Base-by-base conservation (phyloP, 306 rosid species). In the Glycine soja region DNA sequence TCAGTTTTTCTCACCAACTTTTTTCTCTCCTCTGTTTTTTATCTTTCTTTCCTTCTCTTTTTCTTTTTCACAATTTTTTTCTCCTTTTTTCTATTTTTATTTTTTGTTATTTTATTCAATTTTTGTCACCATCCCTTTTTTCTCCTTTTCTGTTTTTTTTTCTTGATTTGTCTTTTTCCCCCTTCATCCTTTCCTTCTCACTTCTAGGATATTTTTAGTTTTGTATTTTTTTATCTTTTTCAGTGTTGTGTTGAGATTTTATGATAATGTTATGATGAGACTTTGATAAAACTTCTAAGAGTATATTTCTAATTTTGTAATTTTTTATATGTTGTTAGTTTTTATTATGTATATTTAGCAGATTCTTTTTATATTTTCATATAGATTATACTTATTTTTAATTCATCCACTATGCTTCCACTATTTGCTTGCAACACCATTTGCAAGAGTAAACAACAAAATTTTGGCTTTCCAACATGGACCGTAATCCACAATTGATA, bases 181-280 rank as follows among this genome's bases (percentile, higher is more conserved):
- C 12, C 5, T n/a, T n/a, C 59, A 53, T n/a, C 59, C 15, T 53
- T 32, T 56, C 62, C 62, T 56, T 56, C 62, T 56, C 62, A 56
- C 62, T 56, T 56, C 34, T 7, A 56, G 4, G 12, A 56, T 56
- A 56, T 15, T 16, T 56, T 56, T 8, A 52, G 11, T 56, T 56
- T 56, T 56, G 11, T 7, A 6, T 16, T 56, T 16, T 16, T 18
- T 56, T 16, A 8, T 16, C 43, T 38, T 38, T 38, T 4, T 38
- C 4, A 4, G 43, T 38, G 43, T 38, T 38, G 43, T 38, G 4
- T 38, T 38, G 43, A 38, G 43, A 38, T 38, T 38, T 38, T 38
- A 38, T 38, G 43, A 7, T 38, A 3, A 38, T 38, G 43, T 38
- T 38, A 38, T 38, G 43, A 38, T 38, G 43, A 38, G 43, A 38